A percentile compares a stretch with the other conserved stretches of the same genome.
Evolutionary conservation across 352 stramenopile species (phyloP).

Genomic region (Globisporangium nodosum): DNA sequence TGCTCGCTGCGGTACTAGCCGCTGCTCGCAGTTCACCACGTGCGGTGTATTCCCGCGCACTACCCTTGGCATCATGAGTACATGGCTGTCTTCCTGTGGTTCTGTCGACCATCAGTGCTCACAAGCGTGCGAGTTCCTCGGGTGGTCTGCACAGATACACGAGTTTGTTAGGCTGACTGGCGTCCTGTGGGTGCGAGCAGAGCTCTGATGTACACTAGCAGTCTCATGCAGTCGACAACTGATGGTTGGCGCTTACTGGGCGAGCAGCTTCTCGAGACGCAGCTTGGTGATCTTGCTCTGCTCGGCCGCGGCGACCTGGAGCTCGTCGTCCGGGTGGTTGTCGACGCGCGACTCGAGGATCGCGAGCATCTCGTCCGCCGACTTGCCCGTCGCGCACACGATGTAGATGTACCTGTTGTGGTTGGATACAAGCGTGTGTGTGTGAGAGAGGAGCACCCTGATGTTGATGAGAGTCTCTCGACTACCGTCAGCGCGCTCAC

Average conservation of each 20-base stretch:
- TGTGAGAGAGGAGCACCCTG: neutral
- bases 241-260: slow-evolving; percentile 34
- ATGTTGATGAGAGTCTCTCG: neutral
- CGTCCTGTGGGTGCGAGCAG: neutral
- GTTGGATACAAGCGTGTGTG: too few species aligned
- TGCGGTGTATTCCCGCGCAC: neutral
- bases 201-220: neutral
- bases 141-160: neutral
- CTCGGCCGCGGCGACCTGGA: slow-evolving; percentile 53
- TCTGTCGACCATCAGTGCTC: neutral
- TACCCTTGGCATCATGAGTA: neutral
- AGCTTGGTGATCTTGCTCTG: slow-evolving; percentile 80
- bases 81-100: neutral
- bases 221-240: neutral
- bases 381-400: slow-evolving; percentile 76
- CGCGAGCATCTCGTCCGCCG: slow-evolving; percentile 61
- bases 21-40: neutral
- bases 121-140: slow-evolving; percentile 1
- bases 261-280: slow-evolving; percentile 55
- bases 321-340: slow-evolving; percentile 39
- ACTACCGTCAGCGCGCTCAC: neutral
- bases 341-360: slow-evolving; percentile 56
- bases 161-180: neutral
- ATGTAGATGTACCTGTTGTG: slow-evolving; percentile 68
- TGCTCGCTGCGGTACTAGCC: slow-evolving; percentile 86